Conservation (phyloP, 768 basidiomycete genomes). For the Melanogaster broomeanus region DNA sequence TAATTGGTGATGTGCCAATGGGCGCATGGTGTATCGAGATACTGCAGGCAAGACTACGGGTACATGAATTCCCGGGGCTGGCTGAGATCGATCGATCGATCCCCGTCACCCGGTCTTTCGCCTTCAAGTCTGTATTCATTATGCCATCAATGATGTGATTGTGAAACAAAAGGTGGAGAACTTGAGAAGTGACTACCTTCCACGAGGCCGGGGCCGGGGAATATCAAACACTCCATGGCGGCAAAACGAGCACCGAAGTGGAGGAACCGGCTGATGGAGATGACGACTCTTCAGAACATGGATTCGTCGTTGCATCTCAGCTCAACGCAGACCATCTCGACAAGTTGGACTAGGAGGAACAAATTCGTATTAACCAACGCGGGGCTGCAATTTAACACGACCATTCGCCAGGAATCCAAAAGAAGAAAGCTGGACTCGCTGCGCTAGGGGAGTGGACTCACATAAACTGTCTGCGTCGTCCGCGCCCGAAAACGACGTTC, state of each 20-base stretch:
- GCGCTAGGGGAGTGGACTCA: conserved; percentile 84
- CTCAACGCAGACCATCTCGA: conserved; percentile 46
- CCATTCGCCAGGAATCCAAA: conserved; percentile 61
- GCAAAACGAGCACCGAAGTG: conserved; percentile 10
- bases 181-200: not conserved
- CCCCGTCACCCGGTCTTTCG: not conserved
- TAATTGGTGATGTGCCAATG: too few species aligned
- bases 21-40: not conserved
- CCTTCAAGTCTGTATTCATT: not conserved
- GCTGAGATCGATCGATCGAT: not conserved
- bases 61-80: not conserved
- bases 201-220: conserved; percentile 10
- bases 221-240: not conserved
- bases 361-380: not conserved
- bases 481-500: conserved; percentile 49
- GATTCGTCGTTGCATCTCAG: conserved; percentile 70
- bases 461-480: conserved; percentile 65
- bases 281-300: conserved; percentile 34
- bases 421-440: conserved; percentile 68
- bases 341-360: conserved; percentile 48
- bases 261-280: conserved; percentile 31
- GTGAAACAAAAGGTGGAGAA: not conserved
- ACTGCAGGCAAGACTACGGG: too few species aligned
- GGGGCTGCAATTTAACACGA: conserved; percentile 1
- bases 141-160: not conserved